Evolutionary conservation across 164 flowering plant species (phyloP).

Genomic region (Buxus sempervirens): DNA sequence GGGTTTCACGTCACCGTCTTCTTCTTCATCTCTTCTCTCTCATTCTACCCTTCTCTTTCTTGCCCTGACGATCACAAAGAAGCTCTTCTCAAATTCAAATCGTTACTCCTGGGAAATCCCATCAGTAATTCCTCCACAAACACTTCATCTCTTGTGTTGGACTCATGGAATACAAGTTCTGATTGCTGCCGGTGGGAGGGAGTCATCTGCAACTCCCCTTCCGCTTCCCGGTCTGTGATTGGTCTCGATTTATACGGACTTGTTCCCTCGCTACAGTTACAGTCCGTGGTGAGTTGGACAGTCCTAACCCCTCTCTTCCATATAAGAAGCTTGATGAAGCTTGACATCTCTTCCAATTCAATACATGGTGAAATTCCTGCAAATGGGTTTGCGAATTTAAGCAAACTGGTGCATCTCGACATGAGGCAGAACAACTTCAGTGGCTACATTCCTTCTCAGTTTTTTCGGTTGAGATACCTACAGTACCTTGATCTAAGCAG

Average conservation of each 20-base stretch:
- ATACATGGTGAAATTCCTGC: conserved; percentile 35
- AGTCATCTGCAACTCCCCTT: conserved; percentile 23
- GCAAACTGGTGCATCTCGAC: conserved; percentile 36
- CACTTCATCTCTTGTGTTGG: background rate
- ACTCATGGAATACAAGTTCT: conserved; percentile 30
- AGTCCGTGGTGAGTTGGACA: conserved; percentile 12
- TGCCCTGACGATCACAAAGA: conserved; percentile 37
- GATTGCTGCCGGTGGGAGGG: conserved; percentile 35
- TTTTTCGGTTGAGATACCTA: conserved; percentile 32
- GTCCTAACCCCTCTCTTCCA: conserved; percentile 35
- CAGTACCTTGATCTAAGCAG: conserved; percentile 36
- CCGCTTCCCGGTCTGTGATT: conserved; percentile 13
- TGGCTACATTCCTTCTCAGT: conserved; percentile 38
- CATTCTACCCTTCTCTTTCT: conserved; percentile 8
- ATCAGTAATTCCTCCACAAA: background rate
- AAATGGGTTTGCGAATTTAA: conserved; percentile 35
- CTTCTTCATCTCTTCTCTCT: conserved; percentile 5
- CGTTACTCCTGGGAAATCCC: conserved; percentile 9
- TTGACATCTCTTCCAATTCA: conserved; percentile 38
- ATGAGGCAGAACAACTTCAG: conserved; percentile 35
- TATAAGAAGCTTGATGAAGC: conserved; percentile 27
- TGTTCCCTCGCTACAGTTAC: background rate
- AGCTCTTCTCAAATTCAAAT: conserved; percentile 41
- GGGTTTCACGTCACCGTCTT: background rate
- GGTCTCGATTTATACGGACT: conserved; percentile 30